A percentile compares a stretch with the other conserved stretches of the same genome.
These are phyloP conservation scores for Taphrina deformans DNA, from an alignment of 1,139 yeast genomes.

Conservation along the genomic window DNA sequence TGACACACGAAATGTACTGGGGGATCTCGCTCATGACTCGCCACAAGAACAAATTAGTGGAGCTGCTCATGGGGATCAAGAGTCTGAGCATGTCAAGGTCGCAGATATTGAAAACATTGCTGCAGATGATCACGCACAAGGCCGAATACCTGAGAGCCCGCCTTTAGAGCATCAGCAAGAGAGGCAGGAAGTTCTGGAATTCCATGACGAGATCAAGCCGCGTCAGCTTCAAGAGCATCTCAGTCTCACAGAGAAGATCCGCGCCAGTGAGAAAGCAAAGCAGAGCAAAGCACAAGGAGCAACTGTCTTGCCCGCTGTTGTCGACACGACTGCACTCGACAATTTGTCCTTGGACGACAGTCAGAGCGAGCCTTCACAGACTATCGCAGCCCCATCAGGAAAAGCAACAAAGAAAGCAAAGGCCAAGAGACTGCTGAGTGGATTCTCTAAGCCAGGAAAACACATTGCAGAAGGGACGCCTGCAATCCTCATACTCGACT, in stretches of 20 bases:
- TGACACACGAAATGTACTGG: neutral
- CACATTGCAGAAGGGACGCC: constrained; percentile 43
- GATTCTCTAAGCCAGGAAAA: constrained; percentile 20
- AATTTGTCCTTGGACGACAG: constrained; percentile 3
- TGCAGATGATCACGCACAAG: too few species aligned
- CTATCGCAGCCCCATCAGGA: neutral
- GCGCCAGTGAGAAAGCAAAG: neutral
- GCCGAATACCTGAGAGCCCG: neutral
- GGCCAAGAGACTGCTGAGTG: neutral
- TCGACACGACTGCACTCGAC: neutral
- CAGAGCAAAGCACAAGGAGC: neutral
- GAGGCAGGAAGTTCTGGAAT: neutral
- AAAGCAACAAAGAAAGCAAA: neutral
- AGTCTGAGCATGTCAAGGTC: neutral
- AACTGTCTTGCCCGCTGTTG: neutral
- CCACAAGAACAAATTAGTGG: neutral
- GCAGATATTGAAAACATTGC: neutral
- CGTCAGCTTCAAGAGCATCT: neutral
- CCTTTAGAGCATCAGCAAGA: neutral
- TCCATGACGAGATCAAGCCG: neutral
- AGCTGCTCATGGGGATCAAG: neutral
- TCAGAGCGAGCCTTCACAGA: constrained; percentile 1
- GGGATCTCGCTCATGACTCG: neutral
- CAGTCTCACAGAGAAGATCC: neutral
- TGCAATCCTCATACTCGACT: constrained; percentile 73